Evolutionary conservation across 495 filamentous ascomycete species (phyloP).

Genomic region (Neurospora sp.): DNA sequence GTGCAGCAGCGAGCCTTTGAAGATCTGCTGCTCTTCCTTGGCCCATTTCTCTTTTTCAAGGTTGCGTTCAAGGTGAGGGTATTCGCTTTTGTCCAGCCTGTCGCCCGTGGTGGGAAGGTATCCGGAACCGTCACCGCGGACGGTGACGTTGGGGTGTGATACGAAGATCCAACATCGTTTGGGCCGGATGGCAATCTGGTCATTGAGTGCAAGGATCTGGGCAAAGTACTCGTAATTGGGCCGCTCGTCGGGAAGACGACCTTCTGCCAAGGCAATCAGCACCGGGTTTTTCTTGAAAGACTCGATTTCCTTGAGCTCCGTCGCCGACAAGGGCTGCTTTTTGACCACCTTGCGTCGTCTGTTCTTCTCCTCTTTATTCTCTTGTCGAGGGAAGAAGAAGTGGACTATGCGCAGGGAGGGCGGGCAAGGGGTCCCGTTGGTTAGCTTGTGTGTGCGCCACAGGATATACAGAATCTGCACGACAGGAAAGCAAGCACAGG

Average conservation of each 20-base stretch:
- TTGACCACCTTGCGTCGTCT: background rate
- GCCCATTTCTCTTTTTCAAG: slow-evolving; percentile 30
- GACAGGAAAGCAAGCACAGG: slow-evolving; percentile 4
- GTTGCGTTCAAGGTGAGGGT: slow-evolving; percentile 36
- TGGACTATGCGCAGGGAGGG: slow-evolving; percentile 29
- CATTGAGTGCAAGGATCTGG: slow-evolving; percentile 30
- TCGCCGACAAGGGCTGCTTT: background rate
- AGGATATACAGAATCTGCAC: background rate
- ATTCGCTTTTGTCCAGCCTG: slow-evolving; percentile 28
- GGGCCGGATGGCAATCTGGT: slow-evolving; percentile 29
- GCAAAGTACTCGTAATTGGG: slow-evolving; percentile 43
- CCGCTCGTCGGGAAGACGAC: slow-evolving; percentile 33
- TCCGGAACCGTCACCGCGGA: slow-evolving; percentile 23
- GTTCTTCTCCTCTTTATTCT: slow-evolving; percentile 11
- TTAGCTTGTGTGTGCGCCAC: background rate
- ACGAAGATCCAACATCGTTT: slow-evolving; percentile 38
- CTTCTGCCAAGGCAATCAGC: slow-evolving; percentile 40
- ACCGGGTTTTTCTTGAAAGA: slow-evolving; percentile 45
- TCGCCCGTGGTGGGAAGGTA: slow-evolving; percentile 24
- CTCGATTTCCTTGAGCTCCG: slow-evolving; percentile 22
- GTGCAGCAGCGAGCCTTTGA: slow-evolving; percentile 31
- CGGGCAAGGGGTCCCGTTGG: slow-evolving; percentile 4
- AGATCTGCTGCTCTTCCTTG: slow-evolving; percentile 22
- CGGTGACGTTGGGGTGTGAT: slow-evolving; percentile 27
- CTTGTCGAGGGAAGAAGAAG: slow-evolving; percentile 33